A percentile compares a stretch with the other conserved stretches of the same genome.
Conservation (phyloP, 2,329 filamentous ascomycete genomes). For the Paraphoma chrysanthemicola region DNA sequence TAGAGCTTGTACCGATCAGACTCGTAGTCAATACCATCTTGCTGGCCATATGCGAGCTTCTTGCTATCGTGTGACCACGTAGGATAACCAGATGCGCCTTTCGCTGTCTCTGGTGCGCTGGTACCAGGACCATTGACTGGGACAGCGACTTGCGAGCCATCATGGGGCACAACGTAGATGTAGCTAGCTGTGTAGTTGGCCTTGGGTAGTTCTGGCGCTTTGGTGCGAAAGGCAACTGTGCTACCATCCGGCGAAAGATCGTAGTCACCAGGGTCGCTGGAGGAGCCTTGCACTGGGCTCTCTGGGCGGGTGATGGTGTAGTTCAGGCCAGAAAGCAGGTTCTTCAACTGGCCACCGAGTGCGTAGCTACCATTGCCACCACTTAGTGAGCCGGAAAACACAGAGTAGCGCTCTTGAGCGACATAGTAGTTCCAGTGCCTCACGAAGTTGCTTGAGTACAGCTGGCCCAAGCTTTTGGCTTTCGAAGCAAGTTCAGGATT, state of each 20-base stretch:
- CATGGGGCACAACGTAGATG: conserved; percentile 75
- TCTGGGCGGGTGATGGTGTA: conserved; percentile 61
- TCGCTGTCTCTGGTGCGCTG: conserved; percentile 41
- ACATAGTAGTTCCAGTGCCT: conserved; percentile 83
- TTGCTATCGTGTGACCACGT: conserved; percentile 77
- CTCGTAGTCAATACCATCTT: conserved; percentile 72
- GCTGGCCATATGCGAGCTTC: conserved; percentile 78
- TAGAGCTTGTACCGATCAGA: conserved; percentile 71
- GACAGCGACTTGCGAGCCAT: conserved; percentile 59
- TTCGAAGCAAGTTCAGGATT: conserved; percentile 67
- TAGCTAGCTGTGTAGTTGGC: conserved; percentile 83
- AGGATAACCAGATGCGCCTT: conserved; percentile 72
- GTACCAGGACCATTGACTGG: conserved; percentile 42
- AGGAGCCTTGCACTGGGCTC: conserved; percentile 72
- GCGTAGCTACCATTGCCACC: conserved; percentile 40
- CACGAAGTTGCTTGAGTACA: conserved; percentile 78
- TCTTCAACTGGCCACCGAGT: conserved; percentile 42
- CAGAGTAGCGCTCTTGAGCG: conserved; percentile 70
- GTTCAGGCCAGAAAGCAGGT: conserved; percentile 69
- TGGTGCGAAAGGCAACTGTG: conserved; percentile 72
- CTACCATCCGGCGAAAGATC: conserved; percentile 72
- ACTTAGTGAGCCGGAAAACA: conserved; percentile 73
- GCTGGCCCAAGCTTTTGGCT: conserved; percentile 67
- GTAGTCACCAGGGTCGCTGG: conserved; percentile 79
- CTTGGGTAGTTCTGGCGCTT: conserved; percentile 73